Conservation (phyloP, 768 basidiomycete genomes). For the Rhodotorula toruloides region DNA sequence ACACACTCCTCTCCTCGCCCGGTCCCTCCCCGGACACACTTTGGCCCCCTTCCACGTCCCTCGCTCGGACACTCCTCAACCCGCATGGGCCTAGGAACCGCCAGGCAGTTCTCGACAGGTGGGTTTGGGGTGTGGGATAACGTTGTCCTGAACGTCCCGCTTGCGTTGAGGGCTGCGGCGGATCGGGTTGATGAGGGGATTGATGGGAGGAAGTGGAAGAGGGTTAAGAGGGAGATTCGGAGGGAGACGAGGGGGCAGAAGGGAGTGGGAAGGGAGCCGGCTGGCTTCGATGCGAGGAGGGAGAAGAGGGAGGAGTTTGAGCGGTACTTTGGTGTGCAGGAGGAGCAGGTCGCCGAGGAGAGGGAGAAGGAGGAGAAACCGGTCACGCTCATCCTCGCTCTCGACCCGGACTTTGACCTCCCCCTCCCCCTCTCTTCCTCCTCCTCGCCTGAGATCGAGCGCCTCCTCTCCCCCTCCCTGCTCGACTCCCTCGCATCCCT, state of each 20-base stretch:
- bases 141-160: conserved; percentile 69
- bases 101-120: conserved; percentile 64
- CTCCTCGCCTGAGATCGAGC: background rate
- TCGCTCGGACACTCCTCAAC: conserved; percentile 45
- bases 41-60: conserved; percentile 21
- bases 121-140: conserved; percentile 72
- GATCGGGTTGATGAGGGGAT: conserved; percentile 61
- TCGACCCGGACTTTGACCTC: conserved; percentile 33
- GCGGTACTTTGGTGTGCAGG: conserved; percentile 17
- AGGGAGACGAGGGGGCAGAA: conserved; percentile 33
- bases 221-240: conserved; percentile 4
- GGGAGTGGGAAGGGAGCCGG: conserved; percentile 33
- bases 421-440: conserved; percentile 10
- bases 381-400: conserved; percentile 27
- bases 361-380: conserved; percentile 3
- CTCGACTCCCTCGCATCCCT: conserved; percentile 5
- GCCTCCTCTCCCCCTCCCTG: conserved; percentile 20
- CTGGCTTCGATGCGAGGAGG: background rate
- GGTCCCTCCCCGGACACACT: background rate
- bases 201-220: conserved; percentile 57
- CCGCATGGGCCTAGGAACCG: conserved; percentile 66
- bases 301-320: conserved; percentile 24
- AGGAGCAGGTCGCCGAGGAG: background rate
- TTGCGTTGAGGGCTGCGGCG: conserved; percentile 62
- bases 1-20: background rate